These are phyloP conservation scores for Penicillium atrosanguineum DNA, from an alignment of 495 filamentous ascomycete species.

Conservation along the genomic window DNA sequence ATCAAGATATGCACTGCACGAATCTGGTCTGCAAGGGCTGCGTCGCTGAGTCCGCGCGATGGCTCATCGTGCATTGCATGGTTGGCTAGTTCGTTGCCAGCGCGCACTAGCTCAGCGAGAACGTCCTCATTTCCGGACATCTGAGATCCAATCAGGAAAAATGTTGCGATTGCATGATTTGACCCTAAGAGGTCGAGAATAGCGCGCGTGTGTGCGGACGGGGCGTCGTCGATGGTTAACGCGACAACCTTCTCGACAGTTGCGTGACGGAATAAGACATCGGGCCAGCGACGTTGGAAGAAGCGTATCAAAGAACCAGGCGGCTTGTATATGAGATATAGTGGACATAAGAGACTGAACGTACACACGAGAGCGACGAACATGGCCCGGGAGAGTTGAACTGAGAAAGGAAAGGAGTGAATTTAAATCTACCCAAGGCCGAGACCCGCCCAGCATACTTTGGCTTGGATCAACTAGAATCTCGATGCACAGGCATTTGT, in stretches of 20 bases:
- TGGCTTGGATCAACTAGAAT: background rate
- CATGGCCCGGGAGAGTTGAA: conserved; percentile 27
- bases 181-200: conserved; percentile 63
- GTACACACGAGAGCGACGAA: conserved; percentile 45
- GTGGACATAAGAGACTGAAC: conserved; percentile 49
- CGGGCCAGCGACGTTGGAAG: conserved; percentile 67
- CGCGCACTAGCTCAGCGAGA: conserved; percentile 58
- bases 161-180: conserved; percentile 63
- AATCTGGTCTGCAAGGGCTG: conserved; percentile 38
- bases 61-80: conserved; percentile 86
- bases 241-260: conserved; percentile 62
- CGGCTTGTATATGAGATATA: conserved; percentile 73
- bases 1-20: conserved; percentile 47
- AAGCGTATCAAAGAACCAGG: conserved; percentile 63
- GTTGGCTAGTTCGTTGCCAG: conserved; percentile 73
- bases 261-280: conserved; percentile 69
- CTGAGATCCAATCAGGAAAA: conserved; percentile 78
- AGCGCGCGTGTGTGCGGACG: conserved; percentile 66
- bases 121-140: conserved; percentile 57
- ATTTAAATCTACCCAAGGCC: background rate
- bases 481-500: background rate
- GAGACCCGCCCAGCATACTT: background rate
- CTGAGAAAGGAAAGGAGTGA: background rate
- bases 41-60: conserved; percentile 44
- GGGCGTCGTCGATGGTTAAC: conserved; percentile 82